These are phyloP conservation scores for Helminthosporium solani DNA, from an alignment of 2,329 filamentous ascomycete species.

Conservation along the genomic window DNA sequence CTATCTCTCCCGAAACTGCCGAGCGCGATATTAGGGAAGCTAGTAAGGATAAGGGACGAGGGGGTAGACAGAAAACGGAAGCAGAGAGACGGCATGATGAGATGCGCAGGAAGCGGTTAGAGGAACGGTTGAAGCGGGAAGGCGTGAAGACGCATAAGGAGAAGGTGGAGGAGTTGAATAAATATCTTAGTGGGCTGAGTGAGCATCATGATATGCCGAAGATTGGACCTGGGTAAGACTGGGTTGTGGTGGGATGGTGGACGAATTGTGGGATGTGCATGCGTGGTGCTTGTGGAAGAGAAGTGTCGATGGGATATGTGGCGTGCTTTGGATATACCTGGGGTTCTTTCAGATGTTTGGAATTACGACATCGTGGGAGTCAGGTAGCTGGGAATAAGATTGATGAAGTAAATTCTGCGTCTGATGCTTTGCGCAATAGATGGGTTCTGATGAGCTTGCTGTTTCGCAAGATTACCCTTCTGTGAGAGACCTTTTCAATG, in stretches of 20 bases:
- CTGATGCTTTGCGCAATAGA: too few relatives aligned
- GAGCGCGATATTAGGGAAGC: constrained; percentile 27
- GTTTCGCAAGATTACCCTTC: too few relatives aligned
- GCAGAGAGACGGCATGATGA: constrained; percentile 81
- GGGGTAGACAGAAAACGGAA: constrained; percentile 68
- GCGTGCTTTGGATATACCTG: too few relatives aligned
- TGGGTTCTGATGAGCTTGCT: too few relatives aligned
- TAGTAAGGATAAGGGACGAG: constrained; percentile 2
- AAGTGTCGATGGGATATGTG: too few relatives aligned
- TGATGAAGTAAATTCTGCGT: too few relatives aligned
- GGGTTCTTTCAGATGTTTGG: too few relatives aligned
- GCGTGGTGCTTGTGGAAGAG: too few relatives aligned
- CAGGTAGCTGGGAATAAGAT: too few relatives aligned
- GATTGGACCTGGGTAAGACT: constrained; percentile 57
- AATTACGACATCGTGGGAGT: too few relatives aligned
- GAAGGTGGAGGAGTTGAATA: constrained; percentile 91
- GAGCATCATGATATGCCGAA: constrained; percentile 92
- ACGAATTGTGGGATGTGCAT: too few relatives aligned
- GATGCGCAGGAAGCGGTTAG: constrained; percentile 73
- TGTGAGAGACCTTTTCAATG: too few relatives aligned
- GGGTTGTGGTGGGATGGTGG: neutral
- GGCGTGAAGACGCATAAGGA: constrained; percentile 96
- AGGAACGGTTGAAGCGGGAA: constrained; percentile 78
- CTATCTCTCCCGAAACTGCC: constrained; percentile 35
- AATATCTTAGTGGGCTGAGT: constrained; percentile 85